Percentiles rank a stretch among this genome's conserved stretches.
Conservation (phyloP, 129 eudicot species). For the sunflower (Helianthus annuus) region HanXRQr2.0-SUNRISE NC_035447.2:41061781-41062280, state of each 20-base stretch:
- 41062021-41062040: slow-evolving; percentile 64
- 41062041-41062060: slow-evolving; percentile 77
- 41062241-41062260: slow-evolving; percentile 52
- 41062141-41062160: slow-evolving; percentile 54
- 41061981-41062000: slow-evolving; percentile 73
- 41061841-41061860: not conserved
- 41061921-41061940: slow-evolving; percentile 77
- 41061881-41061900: not conserved
- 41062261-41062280: slow-evolving; percentile 43
- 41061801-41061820: not conserved
- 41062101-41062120: slow-evolving; percentile 70
- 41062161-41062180: slow-evolving; percentile 70
- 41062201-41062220: slow-evolving; percentile 72
- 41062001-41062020: slow-evolving; percentile 51
- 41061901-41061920: slow-evolving; percentile 48
- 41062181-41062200: slow-evolving; percentile 71
- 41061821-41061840: not conserved
- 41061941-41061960: slow-evolving; percentile 73
- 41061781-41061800: slow-evolving; percentile 63
- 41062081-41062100: slow-evolving; percentile 54
- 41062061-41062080: slow-evolving; percentile 62
- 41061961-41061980: slow-evolving; percentile 61
- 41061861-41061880: too few relatives aligned
- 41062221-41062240: slow-evolving; percentile 64
- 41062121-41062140: slow-evolving; percentile 57